phyloP scores from a whole-genome alignment of 129 eudicot species.

The Flaveria robusta region DNA sequence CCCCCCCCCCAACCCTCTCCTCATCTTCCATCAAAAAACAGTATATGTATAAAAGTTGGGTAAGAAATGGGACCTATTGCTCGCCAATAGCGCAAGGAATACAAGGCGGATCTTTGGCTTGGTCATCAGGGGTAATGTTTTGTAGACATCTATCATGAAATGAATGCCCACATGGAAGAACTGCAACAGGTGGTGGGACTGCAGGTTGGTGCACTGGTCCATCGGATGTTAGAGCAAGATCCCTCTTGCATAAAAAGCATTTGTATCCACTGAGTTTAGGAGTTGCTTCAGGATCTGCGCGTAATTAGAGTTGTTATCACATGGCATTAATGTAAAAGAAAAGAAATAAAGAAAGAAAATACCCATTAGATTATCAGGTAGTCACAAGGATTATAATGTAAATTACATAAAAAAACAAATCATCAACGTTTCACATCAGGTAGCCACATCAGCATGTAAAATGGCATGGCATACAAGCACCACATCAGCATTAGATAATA shows the following conservation, averaged over 20 bases:
- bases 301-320: conserved; percentile 19
- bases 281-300: conserved; percentile 44
- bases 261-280: conserved; percentile 47
- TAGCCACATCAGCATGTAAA: neutral
- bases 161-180: conserved; percentile 80
- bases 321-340: neutral
- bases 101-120: conserved; percentile 69
- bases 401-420: no score
- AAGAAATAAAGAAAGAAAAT: neutral
- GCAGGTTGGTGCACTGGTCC: conserved; percentile 55
- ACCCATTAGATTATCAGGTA: no score
- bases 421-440: neutral
- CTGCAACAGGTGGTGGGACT: conserved; percentile 56
- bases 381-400: no score
- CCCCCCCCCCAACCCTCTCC: neutral
- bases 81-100: conserved; percentile 85
- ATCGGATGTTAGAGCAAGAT: conserved; percentile 63
- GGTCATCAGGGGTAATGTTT: conserved; percentile 64
- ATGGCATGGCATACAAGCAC: neutral
- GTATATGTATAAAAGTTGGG: conserved; percentile 8
- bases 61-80: conserved; percentile 28
- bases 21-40: neutral
- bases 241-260: conserved; percentile 72
- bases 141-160: conserved; percentile 75
- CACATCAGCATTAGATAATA: neutral